Evolutionary conservation across 495 filamentous ascomycete genomes (phyloP).

Genomic region (Amniculicola lignicola): DNA sequence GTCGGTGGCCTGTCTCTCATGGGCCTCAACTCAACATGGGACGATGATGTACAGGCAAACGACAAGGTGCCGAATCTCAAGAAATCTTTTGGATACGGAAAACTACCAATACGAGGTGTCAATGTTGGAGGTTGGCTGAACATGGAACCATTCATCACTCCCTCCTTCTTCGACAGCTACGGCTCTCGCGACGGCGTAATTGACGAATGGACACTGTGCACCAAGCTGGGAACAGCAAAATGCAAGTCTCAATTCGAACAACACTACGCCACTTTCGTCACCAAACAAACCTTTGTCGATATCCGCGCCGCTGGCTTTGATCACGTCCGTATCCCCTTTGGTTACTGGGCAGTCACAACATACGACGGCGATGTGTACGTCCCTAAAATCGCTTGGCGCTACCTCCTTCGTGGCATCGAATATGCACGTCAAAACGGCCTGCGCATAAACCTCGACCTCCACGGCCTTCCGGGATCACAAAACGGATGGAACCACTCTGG

Average conservation of each 20-base stretch:
- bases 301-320: conserved; percentile 89
- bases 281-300: conserved; percentile 74
- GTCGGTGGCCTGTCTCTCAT: conserved; percentile 85
- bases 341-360: conserved; percentile 89
- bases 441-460: conserved; percentile 89
- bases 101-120: conserved; percentile 77
- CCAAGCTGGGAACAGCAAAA: conserved; percentile 60
- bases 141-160: conserved; percentile 92
- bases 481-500: conserved; percentile 82
- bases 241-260: conserved; percentile 68
- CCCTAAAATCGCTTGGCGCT: conserved; percentile 83
- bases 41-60: conserved; percentile 77
- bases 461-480: conserved; percentile 75
- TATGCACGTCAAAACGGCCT: conserved; percentile 91
- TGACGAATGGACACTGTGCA: conserved; percentile 82
- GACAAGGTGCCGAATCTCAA: conserved; percentile 74
- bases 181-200: conserved; percentile 60
- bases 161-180: conserved; percentile 77
- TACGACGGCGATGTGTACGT: conserved; percentile 89
- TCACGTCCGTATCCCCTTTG: conserved; percentile 90
- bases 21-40: conserved; percentile 83
- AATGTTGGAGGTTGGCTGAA: conserved; percentile 95
- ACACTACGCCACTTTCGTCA: conserved; percentile 87
- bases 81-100: conserved; percentile 70
- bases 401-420: conserved; percentile 88